Conservation (phyloP, 2,329 filamentous ascomycete species). For the Hansfordia pulvinata region DNA sequence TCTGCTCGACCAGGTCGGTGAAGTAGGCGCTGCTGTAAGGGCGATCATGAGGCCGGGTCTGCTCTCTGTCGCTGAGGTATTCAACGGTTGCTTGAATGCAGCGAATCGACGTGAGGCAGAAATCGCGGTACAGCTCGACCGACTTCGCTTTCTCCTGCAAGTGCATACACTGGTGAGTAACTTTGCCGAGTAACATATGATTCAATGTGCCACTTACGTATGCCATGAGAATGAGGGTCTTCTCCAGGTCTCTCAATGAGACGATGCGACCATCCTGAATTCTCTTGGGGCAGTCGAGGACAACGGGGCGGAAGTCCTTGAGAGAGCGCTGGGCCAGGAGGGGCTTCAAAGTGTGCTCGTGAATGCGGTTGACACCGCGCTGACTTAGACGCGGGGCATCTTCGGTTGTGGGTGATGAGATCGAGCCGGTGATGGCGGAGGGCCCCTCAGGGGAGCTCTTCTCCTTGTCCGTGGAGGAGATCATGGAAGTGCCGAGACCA, state of each 20-base stretch:
- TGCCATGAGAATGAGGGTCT: conserved; percentile 80
- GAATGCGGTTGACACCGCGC: conserved; percentile 63
- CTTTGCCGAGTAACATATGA: conserved; percentile 43
- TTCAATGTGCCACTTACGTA: conserved; percentile 64
- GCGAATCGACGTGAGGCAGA: conserved; percentile 80
- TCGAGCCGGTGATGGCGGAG: conserved; percentile 49
- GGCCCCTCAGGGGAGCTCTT: conserved; percentile 27
- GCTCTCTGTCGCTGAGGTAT: conserved; percentile 74
- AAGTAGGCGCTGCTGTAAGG: conserved; percentile 96
- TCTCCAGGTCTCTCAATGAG: conserved; percentile 86
- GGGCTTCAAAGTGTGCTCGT: conserved; percentile 65
- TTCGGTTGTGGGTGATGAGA: conserved; percentile 28
- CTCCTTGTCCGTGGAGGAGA: conserved; percentile 41
- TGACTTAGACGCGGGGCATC: conserved; percentile 49
- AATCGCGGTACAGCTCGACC: conserved; percentile 62
- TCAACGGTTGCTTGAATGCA: conserved; percentile 84
- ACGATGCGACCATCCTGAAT: conserved; percentile 78
- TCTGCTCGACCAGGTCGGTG: conserved; percentile 89
- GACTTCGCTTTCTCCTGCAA: conserved; percentile 66
- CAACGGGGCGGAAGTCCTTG: conserved; percentile 68
- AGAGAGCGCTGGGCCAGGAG: conserved; percentile 60
- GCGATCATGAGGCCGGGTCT: conserved; percentile 69
- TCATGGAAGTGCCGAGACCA: conserved; percentile 73
- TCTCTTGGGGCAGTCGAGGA: conserved; percentile 64
- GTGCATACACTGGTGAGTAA: conserved; percentile 57